Evolutionary conservation across 2,329 filamentous ascomycete genomes (phyloP).

Genomic region (Aspergillus jensenii): DNA sequence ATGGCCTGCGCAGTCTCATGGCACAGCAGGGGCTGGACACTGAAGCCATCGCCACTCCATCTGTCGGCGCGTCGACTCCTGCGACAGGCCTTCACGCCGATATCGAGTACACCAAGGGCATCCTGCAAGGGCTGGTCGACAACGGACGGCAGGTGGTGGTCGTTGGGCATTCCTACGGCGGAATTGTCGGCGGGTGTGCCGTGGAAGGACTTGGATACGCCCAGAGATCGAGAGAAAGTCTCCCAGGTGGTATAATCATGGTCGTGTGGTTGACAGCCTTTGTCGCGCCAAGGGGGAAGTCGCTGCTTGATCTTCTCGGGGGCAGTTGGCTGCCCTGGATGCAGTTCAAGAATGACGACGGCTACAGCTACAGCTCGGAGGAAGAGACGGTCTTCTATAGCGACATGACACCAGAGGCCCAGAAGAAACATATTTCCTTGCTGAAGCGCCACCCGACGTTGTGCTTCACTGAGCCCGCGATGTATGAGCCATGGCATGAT

Average conservation of each 20-base stretch:
- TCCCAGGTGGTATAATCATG: neutral
- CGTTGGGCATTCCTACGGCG: constrained; percentile 9
- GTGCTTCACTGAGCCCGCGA: neutral
- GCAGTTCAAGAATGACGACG: neutral
- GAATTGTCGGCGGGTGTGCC: neutral
- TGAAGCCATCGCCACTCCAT: neutral
- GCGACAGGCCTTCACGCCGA: neutral
- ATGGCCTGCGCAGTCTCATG: neutral
- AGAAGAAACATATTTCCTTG: neutral
- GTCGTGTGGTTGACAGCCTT: constrained; percentile 2
- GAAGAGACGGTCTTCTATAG: constrained; percentile 3
- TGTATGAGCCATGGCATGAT: neutral
- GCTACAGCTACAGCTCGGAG: neutral
- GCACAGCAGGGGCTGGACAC: neutral
- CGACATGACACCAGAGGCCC: neutral
- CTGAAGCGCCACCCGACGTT: neutral
- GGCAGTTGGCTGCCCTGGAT: constrained; percentile 1
- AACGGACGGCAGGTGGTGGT: constrained; percentile 1
- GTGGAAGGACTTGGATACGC: neutral
- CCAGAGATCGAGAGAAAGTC: neutral
- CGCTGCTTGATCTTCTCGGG: neutral
- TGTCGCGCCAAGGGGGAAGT: neutral
- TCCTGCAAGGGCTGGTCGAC: neutral
- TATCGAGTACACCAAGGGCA: neutral
- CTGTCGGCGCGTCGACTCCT: neutral